Conservation (phyloP, 495 filamentous ascomycete species). For the Podospora pseudocomata region DNA sequence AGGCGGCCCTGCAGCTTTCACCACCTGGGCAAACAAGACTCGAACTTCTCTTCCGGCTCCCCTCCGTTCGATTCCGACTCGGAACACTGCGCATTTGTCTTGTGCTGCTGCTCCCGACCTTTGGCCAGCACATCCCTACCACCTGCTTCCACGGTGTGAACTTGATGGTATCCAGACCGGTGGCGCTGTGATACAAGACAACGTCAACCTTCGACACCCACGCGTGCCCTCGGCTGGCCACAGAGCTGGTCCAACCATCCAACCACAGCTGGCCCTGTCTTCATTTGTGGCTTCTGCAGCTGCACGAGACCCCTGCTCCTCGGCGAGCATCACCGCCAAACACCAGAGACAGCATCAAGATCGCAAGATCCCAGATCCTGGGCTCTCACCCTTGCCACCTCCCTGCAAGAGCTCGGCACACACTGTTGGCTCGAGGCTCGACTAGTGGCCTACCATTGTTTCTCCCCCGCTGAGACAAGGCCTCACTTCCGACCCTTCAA, state of each 20-base stretch:
- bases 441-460: conserved; percentile 9
- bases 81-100: not conserved
- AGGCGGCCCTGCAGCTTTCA: conserved; percentile 3
- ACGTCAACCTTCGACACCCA: conserved; percentile 9
- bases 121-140: conserved; percentile 8
- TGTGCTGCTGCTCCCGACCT: not conserved
- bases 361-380: not conserved
- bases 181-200: conserved; percentile 5
- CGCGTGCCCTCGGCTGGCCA: conserved; percentile 17
- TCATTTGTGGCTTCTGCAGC: conserved; percentile 22
- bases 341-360: not conserved
- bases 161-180: not conserved
- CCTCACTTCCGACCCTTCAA: conserved; percentile 20
- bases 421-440: not conserved
- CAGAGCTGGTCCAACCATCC: conserved; percentile 7
- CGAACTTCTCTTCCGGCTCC: conserved; percentile 1
- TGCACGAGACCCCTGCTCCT: conserved; percentile 17
- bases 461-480: conserved; percentile 24
- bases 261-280: conserved; percentile 6
- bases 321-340: conserved; percentile 2
- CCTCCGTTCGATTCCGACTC: not conserved
- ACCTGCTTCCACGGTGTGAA: conserved; percentile 6
- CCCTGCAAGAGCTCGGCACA: conserved; percentile 13
- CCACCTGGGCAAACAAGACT: not conserved
- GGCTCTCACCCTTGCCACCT: not conserved